Conservation (phyloP, 75 land plant genomes). For the Ceratopteris richardii region DNA sequence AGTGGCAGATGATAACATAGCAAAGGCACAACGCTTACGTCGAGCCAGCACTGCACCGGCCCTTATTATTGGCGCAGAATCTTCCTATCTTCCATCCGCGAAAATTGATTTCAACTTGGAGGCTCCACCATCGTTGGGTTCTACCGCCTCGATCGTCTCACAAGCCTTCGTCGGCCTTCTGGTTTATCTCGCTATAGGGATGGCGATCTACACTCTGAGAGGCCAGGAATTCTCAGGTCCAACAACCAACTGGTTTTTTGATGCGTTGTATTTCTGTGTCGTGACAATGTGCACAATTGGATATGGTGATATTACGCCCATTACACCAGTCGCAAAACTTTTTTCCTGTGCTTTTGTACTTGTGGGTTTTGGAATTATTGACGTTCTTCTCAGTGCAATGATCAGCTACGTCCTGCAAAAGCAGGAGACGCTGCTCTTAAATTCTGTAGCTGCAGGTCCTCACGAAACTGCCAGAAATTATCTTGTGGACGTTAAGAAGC, state of each 20-base stretch:
- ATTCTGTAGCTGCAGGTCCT: conserved; percentile 19
- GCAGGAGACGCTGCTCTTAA: conserved; percentile 27
- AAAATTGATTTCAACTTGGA: too few relatives aligned
- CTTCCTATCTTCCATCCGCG: not conserved
- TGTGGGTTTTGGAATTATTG: conserved; percentile 24
- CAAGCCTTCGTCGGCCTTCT: conserved; percentile 21
- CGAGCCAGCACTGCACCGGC: too few relatives aligned
- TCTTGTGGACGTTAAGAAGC: conserved; percentile 20
- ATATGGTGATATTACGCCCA: conserved; percentile 32
- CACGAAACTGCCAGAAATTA: conserved; percentile 20
- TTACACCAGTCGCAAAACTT: conserved; percentile 23
- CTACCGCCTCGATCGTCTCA: not conserved
- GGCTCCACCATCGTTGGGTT: too few relatives aligned
- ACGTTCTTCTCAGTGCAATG: conserved; percentile 24
- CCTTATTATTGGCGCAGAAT: too few relatives aligned
- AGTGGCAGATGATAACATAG: too few relatives aligned
- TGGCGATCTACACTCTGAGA: conserved; percentile 12
- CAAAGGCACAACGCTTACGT: too few relatives aligned
- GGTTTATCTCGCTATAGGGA: conserved; percentile 18
- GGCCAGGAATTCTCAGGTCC: conserved; percentile 13
- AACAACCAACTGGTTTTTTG: not conserved
- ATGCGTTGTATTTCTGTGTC: conserved; percentile 30
- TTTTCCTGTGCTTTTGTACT: conserved; percentile 21
- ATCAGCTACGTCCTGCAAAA: conserved; percentile 24
- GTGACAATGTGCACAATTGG: conserved; percentile 39